phyloP scores from a whole-genome alignment of 179 eudicot species.

The Pouteria campechiana region DNA sequence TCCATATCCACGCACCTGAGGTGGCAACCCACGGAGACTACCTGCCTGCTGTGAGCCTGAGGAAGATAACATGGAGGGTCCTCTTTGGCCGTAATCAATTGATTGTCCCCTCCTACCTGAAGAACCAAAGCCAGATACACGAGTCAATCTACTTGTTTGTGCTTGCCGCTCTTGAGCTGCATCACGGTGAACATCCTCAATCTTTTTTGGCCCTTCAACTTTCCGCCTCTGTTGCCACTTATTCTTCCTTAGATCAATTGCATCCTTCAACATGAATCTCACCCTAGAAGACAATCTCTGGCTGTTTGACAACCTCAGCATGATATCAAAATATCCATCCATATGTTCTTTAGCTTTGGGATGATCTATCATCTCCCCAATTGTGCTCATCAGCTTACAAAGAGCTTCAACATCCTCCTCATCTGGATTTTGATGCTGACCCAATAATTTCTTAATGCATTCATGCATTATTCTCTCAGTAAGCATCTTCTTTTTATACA shows the following conservation, averaged over 20 bases:
- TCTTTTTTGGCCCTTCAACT: slow-evolving; percentile 96
- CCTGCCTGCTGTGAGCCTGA: slow-evolving; percentile 44
- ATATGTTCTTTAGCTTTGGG: slow-evolving; percentile 72
- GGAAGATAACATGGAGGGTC: slow-evolving; percentile 33
- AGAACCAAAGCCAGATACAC: slow-evolving; percentile 59
- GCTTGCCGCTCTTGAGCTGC: slow-evolving; percentile 93
- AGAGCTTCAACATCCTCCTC: slow-evolving; percentile 86
- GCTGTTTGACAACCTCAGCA: slow-evolving; percentile 63
- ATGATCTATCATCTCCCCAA: slow-evolving; percentile 87
- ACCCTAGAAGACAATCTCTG: slow-evolving; percentile 73
- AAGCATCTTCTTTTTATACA: slow-evolving; percentile 86
- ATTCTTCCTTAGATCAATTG: slow-evolving; percentile 88
- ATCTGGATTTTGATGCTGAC: slow-evolving; percentile 61
- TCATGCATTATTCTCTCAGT: slow-evolving; percentile 96
- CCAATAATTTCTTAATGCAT: slow-evolving; percentile 73
- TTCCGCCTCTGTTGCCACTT: slow-evolving; percentile 94
- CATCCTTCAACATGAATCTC: slow-evolving; percentile 84
- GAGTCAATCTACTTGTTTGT: slow-evolving; percentile 52
- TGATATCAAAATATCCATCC: slow-evolving; percentile 64
- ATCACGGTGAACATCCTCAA: slow-evolving; percentile 89
- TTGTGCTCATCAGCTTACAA: slow-evolving; percentile 97
- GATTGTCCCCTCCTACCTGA: slow-evolving; percentile 50
- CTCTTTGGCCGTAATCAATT: slow-evolving; percentile 56
- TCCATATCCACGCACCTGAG: slow-evolving; percentile 57
- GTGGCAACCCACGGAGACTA: slow-evolving; percentile 36